A percentile compares a stretch with the other conserved stretches of the same genome.
These are phyloP conservation scores for Haematococcus lacustris DNA, from an alignment of 139 green algal genomes.

Conservation along the genomic window DNA sequence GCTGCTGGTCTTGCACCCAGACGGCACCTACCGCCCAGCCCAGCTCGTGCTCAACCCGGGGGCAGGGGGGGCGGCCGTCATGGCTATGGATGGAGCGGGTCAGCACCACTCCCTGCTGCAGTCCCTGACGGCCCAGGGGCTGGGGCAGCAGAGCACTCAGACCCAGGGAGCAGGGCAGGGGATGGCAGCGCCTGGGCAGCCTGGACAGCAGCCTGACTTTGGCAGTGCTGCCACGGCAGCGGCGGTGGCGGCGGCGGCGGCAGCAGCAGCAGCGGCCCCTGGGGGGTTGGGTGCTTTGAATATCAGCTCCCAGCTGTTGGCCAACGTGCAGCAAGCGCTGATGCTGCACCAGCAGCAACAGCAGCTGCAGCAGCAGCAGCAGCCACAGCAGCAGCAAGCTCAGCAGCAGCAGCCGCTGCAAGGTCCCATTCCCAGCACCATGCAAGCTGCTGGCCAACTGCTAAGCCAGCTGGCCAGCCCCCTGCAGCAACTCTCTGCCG, in stretches of 20 bases:
- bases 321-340: too few relatives aligned
- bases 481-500: too few relatives aligned
- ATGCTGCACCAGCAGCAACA: too few relatives aligned
- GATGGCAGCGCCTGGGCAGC: background rate
- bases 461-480: background rate
- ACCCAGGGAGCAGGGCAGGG: background rate
- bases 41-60: constrained; percentile 1
- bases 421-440: too few relatives aligned
- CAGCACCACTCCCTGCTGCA: background rate
- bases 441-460: too few relatives aligned
- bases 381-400: too few relatives aligned
- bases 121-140: background rate
- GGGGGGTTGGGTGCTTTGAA: too few relatives aligned
- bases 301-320: too few relatives aligned
- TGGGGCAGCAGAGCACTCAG: background rate
- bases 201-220: background rate
- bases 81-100: background rate
- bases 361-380: too few relatives aligned
- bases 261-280: too few relatives aligned
- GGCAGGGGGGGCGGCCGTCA: background rate
- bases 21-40: constrained; percentile 10
- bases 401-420: too few relatives aligned
- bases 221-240: too few relatives aligned
- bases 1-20: constrained; percentile 10
- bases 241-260: background rate